These are phyloP conservation scores for Colletotrichum echinochloae DNA, from an alignment of 2,329 filamentous ascomycete species.

Conservation along the genomic window DNA sequence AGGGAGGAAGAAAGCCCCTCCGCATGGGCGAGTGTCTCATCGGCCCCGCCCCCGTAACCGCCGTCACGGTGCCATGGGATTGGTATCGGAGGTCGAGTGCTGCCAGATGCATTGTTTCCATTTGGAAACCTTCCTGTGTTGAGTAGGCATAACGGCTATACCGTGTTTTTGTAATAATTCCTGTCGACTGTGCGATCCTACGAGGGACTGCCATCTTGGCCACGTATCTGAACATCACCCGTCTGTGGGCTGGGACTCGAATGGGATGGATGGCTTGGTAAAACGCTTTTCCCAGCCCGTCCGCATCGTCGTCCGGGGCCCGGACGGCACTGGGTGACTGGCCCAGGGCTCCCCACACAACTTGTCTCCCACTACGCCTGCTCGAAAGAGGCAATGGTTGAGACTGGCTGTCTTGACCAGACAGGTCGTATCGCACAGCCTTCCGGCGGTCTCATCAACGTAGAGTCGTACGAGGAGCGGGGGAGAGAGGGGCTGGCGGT, in stretches of 20 bases:
- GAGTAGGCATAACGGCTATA: neutral
- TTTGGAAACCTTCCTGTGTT: neutral
- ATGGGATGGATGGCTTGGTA: neutral
- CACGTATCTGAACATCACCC: neutral
- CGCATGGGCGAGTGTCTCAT: neutral
- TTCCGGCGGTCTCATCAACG: neutral
- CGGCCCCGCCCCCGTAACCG: neutral
- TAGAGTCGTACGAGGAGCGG: neutral
- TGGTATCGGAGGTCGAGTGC: neutral
- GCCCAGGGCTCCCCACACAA: neutral
- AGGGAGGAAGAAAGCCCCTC: neutral
- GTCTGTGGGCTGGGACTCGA: neutral
- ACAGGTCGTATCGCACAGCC: neutral
- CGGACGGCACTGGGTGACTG: slow-evolving; percentile 2
- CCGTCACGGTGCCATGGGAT: slow-evolving; percentile 3
- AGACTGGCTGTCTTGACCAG: slow-evolving; percentile 14
- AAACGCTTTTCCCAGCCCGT: neutral
- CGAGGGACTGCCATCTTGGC: neutral
- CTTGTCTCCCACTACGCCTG: neutral
- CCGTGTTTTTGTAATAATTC: neutral
- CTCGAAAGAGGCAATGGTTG: slow-evolving; percentile 30
- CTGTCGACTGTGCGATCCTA: neutral
- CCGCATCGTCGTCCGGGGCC: neutral
- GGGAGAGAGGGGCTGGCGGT: neutral
- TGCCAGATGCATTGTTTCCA: neutral